Base-by-base conservation (phyloP, 306 rosid species). In the Pterocarpus macrocarpus region DNA sequence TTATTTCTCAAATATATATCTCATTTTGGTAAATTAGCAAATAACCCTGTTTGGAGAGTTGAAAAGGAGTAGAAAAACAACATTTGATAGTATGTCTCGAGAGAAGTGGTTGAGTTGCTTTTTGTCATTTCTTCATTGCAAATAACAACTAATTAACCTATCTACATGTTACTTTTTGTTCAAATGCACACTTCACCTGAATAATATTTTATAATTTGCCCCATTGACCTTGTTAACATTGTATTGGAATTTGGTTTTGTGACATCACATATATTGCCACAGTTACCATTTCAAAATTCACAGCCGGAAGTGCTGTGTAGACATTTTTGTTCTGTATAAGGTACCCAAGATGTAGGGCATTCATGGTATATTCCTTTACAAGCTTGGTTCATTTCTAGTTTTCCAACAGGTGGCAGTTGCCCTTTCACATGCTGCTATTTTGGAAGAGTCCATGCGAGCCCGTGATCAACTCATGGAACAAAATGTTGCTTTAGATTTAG, bases 371-470 rank as follows among this genome's bases (percentile, higher is more conserved):
- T 47, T 76, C 77, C 39, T 86, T 80, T 32, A 57, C 47, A 36
- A 50, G 59, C 57, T 63, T 65, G 84, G 70, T 66, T 68, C 45
- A 35, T 64, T 61, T 83, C 56, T 53, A 69, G 82, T 81, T 69
- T 82, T 74, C 36, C 9, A 76, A 77, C 82, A 94, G 98, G 98
- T 94, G 65, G 99, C 97, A 33, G 99, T 95, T 70, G 99, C 99
- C 81, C 97, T 95, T 78, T 95, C 99, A 55, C 99, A 95, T 85
- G 97, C 99, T 81, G 94, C 97, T 80, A 90, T 95, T 85, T 84
- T 95, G 77, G 99, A 95, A 87, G 99, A 93, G 82, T 95, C 99
- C 30, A 86, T 92, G 99, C 89, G 74, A 65, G 97, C 97, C 57
- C 94, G 97, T 61, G 94, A 91, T 87, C 95, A 91, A 88, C 97